Evolutionary conservation across 164 flowering plant genomes (phyloP), one percentile per base, ranked within the genome.

Genomic region (Warburgia ugandensis): DNA sequence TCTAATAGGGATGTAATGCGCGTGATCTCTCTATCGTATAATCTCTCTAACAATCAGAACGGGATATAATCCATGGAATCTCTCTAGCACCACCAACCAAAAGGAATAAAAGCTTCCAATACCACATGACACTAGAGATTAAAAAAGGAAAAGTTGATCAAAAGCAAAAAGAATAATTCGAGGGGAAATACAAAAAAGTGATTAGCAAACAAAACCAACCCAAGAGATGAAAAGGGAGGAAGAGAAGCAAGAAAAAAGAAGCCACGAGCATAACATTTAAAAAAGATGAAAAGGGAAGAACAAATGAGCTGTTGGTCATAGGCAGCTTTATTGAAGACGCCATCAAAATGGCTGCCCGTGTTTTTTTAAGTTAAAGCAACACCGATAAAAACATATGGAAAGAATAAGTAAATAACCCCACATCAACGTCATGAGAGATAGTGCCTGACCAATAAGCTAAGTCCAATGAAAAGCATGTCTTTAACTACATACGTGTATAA

Each of bases 311-410:
- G 9, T 21, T 37, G 49, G 48, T 41, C 26, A 27, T 29, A 10
- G 35, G 25, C 52, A n/a, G 14, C 54, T 57, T 52, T 32, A 50
- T 31, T 63, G 37, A 45, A 38, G n/a, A n/a, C 27, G 28, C 20
- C 35, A 26, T 25, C 29, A 38, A 37, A 45, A 17, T 50, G 47
- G 14, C 16, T 48, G 29, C 36, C 41, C 52, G 42, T 23, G 50
- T 53, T 58, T 45, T 64, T 46, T 21, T 51, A 29, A 19, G 27
- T 26, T 29, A 57, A 56, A 56, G 48, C 43, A 52, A 39, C 23
- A 20, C 32, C 35, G 26, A 32, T 22, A 23, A 32, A 30, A 16
- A 45, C 17, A 38, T 23, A 29, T 2, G 37, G 42, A 45, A 3
- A 26, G n/a, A n/a, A n/a, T 12, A 13, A 26, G 30, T 25, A 21